Base-by-base conservation (phyloP, 1,139 yeast species). In the Zygoascus hellenicus region DNA sequence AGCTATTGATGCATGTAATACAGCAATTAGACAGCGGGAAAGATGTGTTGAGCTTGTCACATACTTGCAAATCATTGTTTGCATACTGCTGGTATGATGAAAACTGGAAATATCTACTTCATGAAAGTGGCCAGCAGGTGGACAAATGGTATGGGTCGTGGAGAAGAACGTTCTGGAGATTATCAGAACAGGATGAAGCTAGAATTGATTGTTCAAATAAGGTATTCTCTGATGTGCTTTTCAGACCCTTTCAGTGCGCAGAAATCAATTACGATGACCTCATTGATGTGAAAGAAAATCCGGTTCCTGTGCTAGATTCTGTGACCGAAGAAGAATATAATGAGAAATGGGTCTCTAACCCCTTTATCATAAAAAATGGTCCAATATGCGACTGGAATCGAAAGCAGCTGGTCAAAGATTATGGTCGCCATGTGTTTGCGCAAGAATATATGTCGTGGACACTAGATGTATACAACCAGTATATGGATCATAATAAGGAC, bases 371-470 rank as follows among this genome's bases (percentile, higher is more conserved):
- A 9, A 15, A 37, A 9, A 14, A 19, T n/a, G 34, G 26, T 13
- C 28, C 9, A 16, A 19, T 36, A 66, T 87, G 95, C 1, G 52
- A 62, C 2, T 86, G 95, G 95, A 68, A 74, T 5, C 63, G 83
- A 28, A 67, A 70, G 0, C 61, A 67, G 11, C 68, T 88, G 14
- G 66, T 74, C 4, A 30, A 65, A 2, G 64, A 81, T 47, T 87
- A 81, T 56, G 80, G 88, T 0, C 64, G 75, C 31, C 81, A 76
- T 1, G 70, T 67, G 42, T 89, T 89, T 62, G 76, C 92, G 48
- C 96, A 88, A 62, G 97, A 89, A 64, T 80, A 87, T 31, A 92
- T 87, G 45, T 78, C 80, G 53, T 88, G 96, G 96, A 74, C 81
- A 10, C 69, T 89, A 17, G 56, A 68, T 0, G 69, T 78, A 17